Evolutionary conservation across 75 land plant genomes (phyloP).

Genomic region (Cunninghamia lanceolata): DNA sequence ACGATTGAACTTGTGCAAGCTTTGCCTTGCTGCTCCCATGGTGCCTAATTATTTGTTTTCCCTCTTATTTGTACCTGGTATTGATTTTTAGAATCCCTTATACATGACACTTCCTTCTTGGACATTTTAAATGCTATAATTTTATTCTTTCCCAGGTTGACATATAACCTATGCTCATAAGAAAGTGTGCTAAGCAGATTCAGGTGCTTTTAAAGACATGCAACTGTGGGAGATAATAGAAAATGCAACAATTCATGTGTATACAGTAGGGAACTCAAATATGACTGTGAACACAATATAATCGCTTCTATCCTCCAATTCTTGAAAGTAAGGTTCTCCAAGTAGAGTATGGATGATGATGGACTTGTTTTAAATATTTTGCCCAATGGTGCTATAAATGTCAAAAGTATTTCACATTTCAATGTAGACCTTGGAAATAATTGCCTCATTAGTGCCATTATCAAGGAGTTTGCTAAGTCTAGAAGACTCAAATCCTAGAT

Average conservation of each 20-base stretch:
- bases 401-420: background rate
- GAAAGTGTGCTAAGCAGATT: background rate
- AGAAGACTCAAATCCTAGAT: background rate
- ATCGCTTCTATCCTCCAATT: background rate
- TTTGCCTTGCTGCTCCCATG: background rate
- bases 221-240: background rate
- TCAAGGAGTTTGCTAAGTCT: background rate
- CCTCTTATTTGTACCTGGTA: background rate
- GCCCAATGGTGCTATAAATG: background rate
- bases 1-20: background rate
- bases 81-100: background rate
- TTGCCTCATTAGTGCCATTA: background rate
- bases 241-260: background rate
- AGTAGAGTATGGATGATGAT: background rate
- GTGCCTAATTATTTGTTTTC: background rate
- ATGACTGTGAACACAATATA: background rate
- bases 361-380: background rate
- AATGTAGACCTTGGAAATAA: background rate
- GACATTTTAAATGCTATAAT: background rate
- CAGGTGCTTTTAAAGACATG: background rate
- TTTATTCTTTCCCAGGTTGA: background rate
- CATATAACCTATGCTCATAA: background rate
- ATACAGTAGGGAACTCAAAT: background rate
- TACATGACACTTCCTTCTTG: background rate
- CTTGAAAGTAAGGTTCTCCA: background rate